Evolutionary conservation across 78 protist genomes (phyloP).

Genomic region (Dictyostelium discoideum): DNA sequence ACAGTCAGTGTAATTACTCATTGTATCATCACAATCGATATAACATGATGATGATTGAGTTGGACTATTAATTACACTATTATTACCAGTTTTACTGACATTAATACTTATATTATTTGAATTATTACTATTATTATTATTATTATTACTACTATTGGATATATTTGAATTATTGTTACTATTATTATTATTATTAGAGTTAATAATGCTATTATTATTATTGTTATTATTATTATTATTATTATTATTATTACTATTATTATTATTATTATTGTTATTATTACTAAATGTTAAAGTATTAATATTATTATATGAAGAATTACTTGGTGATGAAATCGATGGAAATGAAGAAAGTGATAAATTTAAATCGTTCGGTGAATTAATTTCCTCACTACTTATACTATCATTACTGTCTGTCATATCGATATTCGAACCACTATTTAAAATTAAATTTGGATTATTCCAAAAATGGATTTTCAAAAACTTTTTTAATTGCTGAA

Average conservation of each 20-base stretch:
- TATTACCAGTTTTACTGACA: background rate
- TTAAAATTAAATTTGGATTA: background rate
- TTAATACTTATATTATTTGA: background rate
- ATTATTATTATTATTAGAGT: background rate
- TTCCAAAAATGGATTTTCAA: slow-evolving; percentile 5
- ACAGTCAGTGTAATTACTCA: slow-evolving; percentile 4
- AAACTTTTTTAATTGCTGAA: slow-evolving; percentile 14
- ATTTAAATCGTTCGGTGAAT: slow-evolving; percentile 3
- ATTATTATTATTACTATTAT: background rate
- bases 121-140: no score
- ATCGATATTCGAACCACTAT: background rate
- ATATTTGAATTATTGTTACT: background rate
- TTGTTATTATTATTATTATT: background rate
- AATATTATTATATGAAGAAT: background rate
- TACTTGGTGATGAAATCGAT: background rate
- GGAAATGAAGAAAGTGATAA: background rate
- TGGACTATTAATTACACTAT: background rate
- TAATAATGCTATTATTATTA: background rate
- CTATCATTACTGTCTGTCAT: background rate
- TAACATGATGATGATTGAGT: background rate
- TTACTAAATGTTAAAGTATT: background rate
- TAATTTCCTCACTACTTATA: background rate
- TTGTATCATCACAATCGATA: background rate
- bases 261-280: background rate
- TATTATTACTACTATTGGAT: background rate